Base-by-base conservation (phyloP, 2,329 filamentous ascomycete species). In the Calonectria naviculata region DNA sequence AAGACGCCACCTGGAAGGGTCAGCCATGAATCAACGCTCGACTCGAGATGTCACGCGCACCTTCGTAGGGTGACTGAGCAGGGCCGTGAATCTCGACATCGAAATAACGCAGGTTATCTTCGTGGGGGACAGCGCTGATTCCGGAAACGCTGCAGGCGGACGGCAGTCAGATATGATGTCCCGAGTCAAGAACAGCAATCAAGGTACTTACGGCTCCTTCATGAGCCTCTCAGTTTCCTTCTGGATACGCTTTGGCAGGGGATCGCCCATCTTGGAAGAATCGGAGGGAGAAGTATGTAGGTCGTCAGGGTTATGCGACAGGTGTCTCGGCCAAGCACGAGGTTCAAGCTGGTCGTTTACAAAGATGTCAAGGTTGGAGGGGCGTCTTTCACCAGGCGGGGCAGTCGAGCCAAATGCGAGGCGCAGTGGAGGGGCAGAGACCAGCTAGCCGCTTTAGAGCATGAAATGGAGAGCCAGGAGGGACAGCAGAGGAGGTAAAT, bases 181-280 rank as follows among this genome's bases (percentile, higher is more conserved):
- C 60, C 46, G 69, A 60, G 64, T 66, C 65, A 66, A 69, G 29
- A 24, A 21, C 21, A 62, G 41, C 38, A 41, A 54, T 46, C 64
- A 47, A 66, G 60, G 71, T 69, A 75, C 94, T 84, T 89, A 98
- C 95, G 97, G 97, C 85, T 99, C 97, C 74, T 94, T 94, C 91
- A 97, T 95, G 78, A 99, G 90, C 81, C 97, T 93, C 87, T 99
- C 96, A 24, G 97, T 99, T 90, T 99, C 97, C 87, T 99, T 99
- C 81, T 98, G 90, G 81, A 99, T 99, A 82, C 97, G 90, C 89
- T 99, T 99, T 36, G 97, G 96, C 76, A 99, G 88, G 74, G 52
- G 38, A 4, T 58, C 52, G 21, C 95, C 92, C 94, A 91, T 91
- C 29, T 70, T 68, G 56, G 44, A 24, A 28, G 17, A 21, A 42